Base-by-base conservation (phyloP, 495 filamentous ascomycete species). In the Lindgomyces ingoldianus region DNA sequence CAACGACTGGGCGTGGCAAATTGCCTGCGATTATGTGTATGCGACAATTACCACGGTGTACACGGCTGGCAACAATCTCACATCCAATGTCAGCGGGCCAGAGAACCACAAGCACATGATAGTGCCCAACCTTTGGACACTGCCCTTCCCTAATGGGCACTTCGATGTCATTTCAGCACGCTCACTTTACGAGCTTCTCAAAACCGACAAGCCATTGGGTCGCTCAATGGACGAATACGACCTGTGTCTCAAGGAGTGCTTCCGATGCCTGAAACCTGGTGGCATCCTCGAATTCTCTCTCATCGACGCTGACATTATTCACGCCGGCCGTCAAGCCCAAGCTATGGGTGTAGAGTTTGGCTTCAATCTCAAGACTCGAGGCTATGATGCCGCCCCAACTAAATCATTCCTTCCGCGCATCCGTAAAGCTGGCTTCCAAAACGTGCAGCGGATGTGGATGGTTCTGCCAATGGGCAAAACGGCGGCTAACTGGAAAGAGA, bases 1-100 rank as follows among this genome's bases (percentile, higher is more conserved):
- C 11, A 91, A 90, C 72, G 92, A 95, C 76, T 98, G 94, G 94
- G 95, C 89, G 26, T 98, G 94, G 94, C 86, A 93, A 73, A 86
- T 89, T 29, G 91, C 94, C 0, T 79, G 87, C 29, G 89, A 91
- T 71, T 91, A 92, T 73, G 90, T 88, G 12, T 86, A 92, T 70
- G 85, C 88, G 48, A 90, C 89, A 73, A 85, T 96, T 48, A 94
- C 91, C 75, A 97, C 92, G 3, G 91, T 89, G 47, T 87, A 87
- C 25, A 88, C 86, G 64, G 65, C 70, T 12, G 73, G 73, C 56
- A 57, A 70, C 36, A 75, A 76, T 76, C 57, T 78, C 80, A 70
- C 83, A 78, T 74, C 83, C 41, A 84, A 86, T 71, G 87, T 93
- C 59, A 81, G 41, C 55, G 92, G 93, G 14, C 94, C 95, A 0